Evolutionary conservation across 2,329 filamentous ascomycete genomes (phyloP).

Genomic region (Xylariaceae sp.): DNA sequence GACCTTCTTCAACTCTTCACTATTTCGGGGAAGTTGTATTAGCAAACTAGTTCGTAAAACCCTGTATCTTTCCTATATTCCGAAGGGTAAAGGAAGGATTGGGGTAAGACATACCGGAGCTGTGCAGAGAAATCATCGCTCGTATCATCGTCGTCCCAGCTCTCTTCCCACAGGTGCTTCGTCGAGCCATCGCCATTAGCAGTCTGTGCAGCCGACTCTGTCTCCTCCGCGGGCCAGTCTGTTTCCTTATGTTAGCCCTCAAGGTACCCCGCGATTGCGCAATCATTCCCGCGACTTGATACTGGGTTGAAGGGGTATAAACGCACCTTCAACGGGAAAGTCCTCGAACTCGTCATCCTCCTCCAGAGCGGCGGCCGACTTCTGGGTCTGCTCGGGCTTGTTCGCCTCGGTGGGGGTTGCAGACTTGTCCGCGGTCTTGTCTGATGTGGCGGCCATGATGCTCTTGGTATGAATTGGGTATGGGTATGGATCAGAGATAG

Average conservation of each 20-base stretch:
- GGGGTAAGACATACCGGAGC: constrained; percentile 63
- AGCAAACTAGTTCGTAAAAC: not conserved
- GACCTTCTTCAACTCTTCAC: constrained; percentile 92
- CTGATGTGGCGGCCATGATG: constrained; percentile 25
- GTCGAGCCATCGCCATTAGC: constrained; percentile 54
- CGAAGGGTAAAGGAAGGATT: not conserved
- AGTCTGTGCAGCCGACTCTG: constrained; percentile 56
- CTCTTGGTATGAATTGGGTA: not conserved
- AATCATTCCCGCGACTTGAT: not conserved
- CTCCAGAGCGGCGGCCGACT: constrained; percentile 67
- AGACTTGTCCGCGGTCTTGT: constrained; percentile 34
- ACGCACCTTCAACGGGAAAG: constrained; percentile 87
- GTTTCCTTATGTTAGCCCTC: constrained; percentile 15
- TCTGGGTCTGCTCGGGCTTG: constrained; percentile 48
- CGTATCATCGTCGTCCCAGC: constrained; percentile 98
- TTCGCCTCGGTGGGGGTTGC: constrained; percentile 36
- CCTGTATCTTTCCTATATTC: not conserved
- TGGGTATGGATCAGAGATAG: not conserved
- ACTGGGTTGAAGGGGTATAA: too few relatives aligned
- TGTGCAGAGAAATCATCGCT: constrained; percentile 94
- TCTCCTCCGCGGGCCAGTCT: constrained; percentile 94
- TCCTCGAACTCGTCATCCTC: constrained; percentile 99
- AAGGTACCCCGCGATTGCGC: not conserved
- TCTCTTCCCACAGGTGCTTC: constrained; percentile 94
- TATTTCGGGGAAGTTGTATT: constrained; percentile 32